phyloP scores from a whole-genome alignment of 164 flowering plant species.

The Stephania japonica region DNA sequence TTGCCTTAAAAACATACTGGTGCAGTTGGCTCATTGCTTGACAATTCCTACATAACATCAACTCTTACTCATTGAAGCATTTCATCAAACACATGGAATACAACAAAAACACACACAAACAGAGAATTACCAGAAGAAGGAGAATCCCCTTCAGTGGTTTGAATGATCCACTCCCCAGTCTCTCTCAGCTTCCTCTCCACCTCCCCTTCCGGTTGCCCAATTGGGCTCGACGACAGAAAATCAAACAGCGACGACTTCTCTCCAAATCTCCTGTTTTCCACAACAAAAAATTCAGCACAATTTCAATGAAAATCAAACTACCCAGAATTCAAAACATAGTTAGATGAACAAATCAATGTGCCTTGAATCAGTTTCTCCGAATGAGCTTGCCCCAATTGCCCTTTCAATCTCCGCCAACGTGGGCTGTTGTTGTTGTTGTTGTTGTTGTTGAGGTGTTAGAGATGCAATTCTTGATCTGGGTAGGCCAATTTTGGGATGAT shows the following conservation, averaged over 20 bases:
- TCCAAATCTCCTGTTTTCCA: background rate
- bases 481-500: background rate
- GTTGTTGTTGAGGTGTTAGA: slow-evolving; percentile 8
- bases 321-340: background rate
- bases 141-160: slow-evolving; percentile 6
- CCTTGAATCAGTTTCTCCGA: slow-evolving; percentile 33
- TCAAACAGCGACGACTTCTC: slow-evolving; percentile 5
- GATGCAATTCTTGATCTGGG: slow-evolving; percentile 2
- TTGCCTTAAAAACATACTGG: no score
- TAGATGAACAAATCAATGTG: background rate
- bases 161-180: slow-evolving; percentile 12
- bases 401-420: slow-evolving; percentile 49
- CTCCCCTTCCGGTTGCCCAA: slow-evolving; percentile 1
- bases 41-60: background rate
- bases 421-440: slow-evolving; percentile 14
- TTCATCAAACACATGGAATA: background rate
- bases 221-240: background rate
- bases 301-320: background rate
- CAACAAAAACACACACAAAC: background rate
- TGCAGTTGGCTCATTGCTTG: no score
- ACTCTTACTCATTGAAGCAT: background rate
- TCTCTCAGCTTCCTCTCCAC: slow-evolving; percentile 11
- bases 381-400: slow-evolving; percentile 54
- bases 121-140: slow-evolving; percentile 4
- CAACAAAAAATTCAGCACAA: background rate